Conservation (phyloP, 352 stramenopile species). For the Peronospora tabacina region DNA sequence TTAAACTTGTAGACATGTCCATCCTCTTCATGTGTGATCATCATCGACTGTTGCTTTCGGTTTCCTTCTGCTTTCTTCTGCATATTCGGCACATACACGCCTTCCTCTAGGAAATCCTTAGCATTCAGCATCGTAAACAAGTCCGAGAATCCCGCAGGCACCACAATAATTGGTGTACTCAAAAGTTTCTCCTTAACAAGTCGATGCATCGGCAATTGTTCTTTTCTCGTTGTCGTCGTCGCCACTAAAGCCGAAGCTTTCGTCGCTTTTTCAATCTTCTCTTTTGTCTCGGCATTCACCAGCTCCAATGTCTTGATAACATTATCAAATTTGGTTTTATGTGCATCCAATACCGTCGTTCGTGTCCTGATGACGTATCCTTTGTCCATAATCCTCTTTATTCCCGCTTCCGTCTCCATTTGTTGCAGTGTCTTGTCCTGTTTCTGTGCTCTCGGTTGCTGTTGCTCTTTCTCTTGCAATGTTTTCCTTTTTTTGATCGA, state of each 20-base stretch:
- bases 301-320: conserved; percentile 73
- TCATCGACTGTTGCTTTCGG: conserved; percentile 76
- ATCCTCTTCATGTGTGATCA: conserved; percentile 76
- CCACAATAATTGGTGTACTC: conserved; percentile 87
- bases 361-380: conserved; percentile 58
- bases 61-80: conserved; percentile 82
- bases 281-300: conserved; percentile 78
- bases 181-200: conserved; percentile 75
- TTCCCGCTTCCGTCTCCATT: conserved; percentile 30
- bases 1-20: conserved; percentile 82
- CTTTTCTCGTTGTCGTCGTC: conserved; percentile 36
- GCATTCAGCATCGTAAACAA: conserved; percentile 87
- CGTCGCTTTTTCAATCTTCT: conserved; percentile 81
- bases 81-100: conserved; percentile 67
- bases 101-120: conserved; percentile 82
- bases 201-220: conserved; percentile 53
- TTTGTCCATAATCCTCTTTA: conserved; percentile 62
- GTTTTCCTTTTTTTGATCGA: conserved; percentile 39
- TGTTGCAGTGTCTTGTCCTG: conserved; percentile 31
- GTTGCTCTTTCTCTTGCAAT: conserved; percentile 13
- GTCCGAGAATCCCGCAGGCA: conserved; percentile 81
- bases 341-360: conserved; percentile 67
- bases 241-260: conserved; percentile 54
- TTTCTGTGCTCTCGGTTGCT: conserved; percentile 24
- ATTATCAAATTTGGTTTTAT: conserved; percentile 79